Conservation (phyloP, 441 rosid genomes). For the Euphorbia celastroides region DNA sequence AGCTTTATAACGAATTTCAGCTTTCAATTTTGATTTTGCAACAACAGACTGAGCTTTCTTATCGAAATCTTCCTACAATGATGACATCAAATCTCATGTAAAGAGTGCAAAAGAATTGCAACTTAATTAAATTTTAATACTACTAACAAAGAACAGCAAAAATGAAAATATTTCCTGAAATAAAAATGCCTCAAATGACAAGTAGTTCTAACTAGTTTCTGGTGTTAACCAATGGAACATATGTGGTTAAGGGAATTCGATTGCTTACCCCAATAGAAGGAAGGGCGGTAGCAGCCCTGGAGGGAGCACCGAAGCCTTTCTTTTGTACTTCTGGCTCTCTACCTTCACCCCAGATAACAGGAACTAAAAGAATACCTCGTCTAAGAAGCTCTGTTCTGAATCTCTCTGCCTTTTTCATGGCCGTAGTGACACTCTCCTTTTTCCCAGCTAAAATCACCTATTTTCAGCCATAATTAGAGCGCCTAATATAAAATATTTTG, state of each 20-base stretch:
- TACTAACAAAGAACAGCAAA: not conserved
- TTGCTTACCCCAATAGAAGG: conserved; percentile 83
- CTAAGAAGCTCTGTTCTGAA: conserved; percentile 81
- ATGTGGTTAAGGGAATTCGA: not conserved
- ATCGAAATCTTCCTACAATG: conserved; percentile 77
- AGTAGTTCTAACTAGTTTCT: not conserved
- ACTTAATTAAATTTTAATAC: not conserved
- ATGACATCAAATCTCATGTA: conserved; percentile 18
- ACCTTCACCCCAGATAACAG: conserved; percentile 74
- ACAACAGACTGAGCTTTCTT: conserved; percentile 67
- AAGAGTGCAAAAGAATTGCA: conserved; percentile 8
- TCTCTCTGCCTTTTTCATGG: conserved; percentile 76
- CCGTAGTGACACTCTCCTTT: conserved; percentile 56
- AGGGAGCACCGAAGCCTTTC: conserved; percentile 75
- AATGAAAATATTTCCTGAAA: not conserved
- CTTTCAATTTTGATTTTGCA: conserved; percentile 78
- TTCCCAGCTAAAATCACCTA: conserved; percentile 91
- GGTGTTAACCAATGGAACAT: not conserved
- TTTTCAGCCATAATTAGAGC: conserved; percentile 17
- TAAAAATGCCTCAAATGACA: not conserved
- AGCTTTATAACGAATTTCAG: conserved; percentile 76
- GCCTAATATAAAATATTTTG: conserved; percentile 3
- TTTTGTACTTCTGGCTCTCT: conserved; percentile 49
- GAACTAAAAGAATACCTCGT: conserved; percentile 85
- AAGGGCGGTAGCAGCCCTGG: conserved; percentile 51